Percentiles rank a stretch among this genome's conserved stretches.
phyloP scores from a whole-genome alignment of 2,329 filamentous ascomycete species.

The Talaromyces sp. region DNA sequence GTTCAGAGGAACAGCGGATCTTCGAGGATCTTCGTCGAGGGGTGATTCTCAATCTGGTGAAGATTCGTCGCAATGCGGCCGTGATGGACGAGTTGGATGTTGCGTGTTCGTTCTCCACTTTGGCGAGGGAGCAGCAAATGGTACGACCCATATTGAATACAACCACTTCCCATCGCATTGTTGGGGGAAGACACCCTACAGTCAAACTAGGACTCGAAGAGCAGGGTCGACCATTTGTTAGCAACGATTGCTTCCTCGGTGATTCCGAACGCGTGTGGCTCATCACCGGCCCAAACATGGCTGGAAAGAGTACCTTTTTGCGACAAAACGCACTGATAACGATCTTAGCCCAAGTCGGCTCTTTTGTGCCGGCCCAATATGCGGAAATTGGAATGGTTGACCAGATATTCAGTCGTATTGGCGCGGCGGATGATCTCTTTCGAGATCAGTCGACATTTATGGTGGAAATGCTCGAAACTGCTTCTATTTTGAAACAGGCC shows the following conservation, averaged over 20 bases:
- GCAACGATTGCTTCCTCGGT: constrained; percentile 82
- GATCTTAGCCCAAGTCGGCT: constrained; percentile 86
- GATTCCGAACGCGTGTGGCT: constrained; percentile 64
- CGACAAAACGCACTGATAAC: constrained; percentile 93
- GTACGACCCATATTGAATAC: constrained; percentile 67
- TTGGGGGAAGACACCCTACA: constrained; percentile 85
- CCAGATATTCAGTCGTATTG: constrained; percentile 87
- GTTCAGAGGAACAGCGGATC: constrained; percentile 75
- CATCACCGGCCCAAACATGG: constrained; percentile 91
- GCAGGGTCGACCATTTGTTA: constrained; percentile 73
- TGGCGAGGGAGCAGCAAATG: constrained; percentile 69
- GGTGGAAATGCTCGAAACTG: constrained; percentile 98
- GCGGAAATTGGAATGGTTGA: constrained; percentile 89
- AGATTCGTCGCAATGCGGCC: constrained; percentile 80
- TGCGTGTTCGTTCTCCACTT: constrained; percentile 71
- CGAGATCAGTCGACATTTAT: constrained; percentile 96
- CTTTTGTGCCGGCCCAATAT: constrained; percentile 83
- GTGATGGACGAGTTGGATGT: constrained; percentile 93
- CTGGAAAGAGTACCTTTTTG: constrained; percentile 91
- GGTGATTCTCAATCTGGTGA: constrained; percentile 76
- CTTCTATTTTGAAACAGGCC: constrained; percentile 77
- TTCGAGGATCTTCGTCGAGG: constrained; percentile 67
- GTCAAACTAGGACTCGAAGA: constrained; percentile 77
- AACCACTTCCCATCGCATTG: constrained; percentile 62
- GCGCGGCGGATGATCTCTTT: constrained; percentile 92